Percentiles rank a stretch among this genome's conserved stretches.
phyloP scores from a whole-genome alignment of 768 basidiomycete species.

The Naganishia randhawae region DNA sequence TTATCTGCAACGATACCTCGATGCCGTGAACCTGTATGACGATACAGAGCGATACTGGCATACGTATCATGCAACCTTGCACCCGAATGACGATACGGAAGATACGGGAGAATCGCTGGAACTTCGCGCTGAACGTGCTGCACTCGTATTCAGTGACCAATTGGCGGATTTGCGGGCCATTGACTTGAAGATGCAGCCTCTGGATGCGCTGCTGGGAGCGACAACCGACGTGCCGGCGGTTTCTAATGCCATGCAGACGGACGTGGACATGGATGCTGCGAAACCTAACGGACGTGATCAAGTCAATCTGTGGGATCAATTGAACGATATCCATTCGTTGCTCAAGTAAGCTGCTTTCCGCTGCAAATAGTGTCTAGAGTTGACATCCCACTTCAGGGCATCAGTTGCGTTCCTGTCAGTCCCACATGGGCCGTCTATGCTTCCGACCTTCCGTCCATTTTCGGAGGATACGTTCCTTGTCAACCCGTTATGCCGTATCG shows the following conservation, averaged over 20 bases:
- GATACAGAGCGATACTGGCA: conserved; percentile 1
- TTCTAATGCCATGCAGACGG: background rate
- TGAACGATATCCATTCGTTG: background rate
- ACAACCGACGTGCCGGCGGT: background rate
- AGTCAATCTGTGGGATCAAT: conserved; percentile 4
- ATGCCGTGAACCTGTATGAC: conserved; percentile 7
- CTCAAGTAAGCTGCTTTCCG: background rate
- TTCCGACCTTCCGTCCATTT: conserved; percentile 6
- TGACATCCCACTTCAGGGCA: background rate
- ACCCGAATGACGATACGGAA: background rate
- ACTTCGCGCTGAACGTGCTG: conserved; percentile 4
- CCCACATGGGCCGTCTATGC: background rate
- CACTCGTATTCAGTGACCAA: conserved; percentile 1
- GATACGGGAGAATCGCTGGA: conserved; percentile 10
- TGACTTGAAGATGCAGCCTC: conserved; percentile 10
- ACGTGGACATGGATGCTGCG: background rate
- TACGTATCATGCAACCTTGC: background rate
- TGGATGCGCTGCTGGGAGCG: background rate
- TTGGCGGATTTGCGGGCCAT: conserved; percentile 3
- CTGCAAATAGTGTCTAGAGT: no score
- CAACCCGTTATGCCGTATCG: conserved; percentile 10
- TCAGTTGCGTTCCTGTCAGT: background rate
- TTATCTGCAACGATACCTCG: conserved; percentile 9
- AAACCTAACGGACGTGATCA: background rate
- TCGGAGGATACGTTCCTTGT: background rate